A percentile compares a stretch with the other conserved stretches of the same genome.
Conservation (phyloP, 148 eudicot genomes). For the Heliamphora exappendiculata region DNA sequence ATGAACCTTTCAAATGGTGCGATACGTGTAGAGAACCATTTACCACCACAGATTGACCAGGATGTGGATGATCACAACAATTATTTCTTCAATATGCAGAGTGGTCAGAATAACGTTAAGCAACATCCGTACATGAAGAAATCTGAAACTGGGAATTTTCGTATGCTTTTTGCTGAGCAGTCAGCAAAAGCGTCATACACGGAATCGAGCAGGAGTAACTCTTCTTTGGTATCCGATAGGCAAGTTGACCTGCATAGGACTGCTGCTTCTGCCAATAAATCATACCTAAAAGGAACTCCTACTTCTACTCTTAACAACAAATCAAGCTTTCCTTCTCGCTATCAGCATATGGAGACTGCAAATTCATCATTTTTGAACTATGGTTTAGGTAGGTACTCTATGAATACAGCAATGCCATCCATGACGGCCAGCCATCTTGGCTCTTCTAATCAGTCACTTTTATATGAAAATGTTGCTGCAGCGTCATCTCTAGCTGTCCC, state of each 20-base stretch:
- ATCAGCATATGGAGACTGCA: conserved; percentile 50
- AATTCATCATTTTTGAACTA: conserved; percentile 52
- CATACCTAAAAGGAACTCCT: conserved; percentile 51
- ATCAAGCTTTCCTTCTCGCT: conserved; percentile 42
- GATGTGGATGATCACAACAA: conserved; percentile 33
- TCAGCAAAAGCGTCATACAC: conserved; percentile 20
- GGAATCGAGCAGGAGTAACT: conserved; percentile 31
- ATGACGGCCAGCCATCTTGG: conserved; percentile 57
- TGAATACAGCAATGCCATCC: conserved; percentile 55
- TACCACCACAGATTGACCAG: conserved; percentile 33
- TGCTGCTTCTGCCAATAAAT: conserved; percentile 27
- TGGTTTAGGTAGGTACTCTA: conserved; percentile 57
- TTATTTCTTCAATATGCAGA: conserved; percentile 30
- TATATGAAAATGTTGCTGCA: conserved; percentile 72
- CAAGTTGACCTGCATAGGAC: background rate
- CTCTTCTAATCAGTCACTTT: conserved; percentile 55
- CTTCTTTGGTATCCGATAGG: background rate
- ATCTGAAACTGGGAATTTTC: conserved; percentile 43
- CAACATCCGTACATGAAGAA: conserved; percentile 46
- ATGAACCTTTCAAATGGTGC: conserved; percentile 40
- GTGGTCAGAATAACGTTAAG: conserved; percentile 40
- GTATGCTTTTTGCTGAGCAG: conserved; percentile 34
- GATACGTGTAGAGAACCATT: conserved; percentile 39
- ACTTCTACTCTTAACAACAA: conserved; percentile 36
- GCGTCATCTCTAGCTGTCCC: conserved; percentile 59